These are phyloP conservation scores for Vitis rotundifolia DNA, from an alignment of 164 flowering plant species.

Conservation along the genomic window DNA sequence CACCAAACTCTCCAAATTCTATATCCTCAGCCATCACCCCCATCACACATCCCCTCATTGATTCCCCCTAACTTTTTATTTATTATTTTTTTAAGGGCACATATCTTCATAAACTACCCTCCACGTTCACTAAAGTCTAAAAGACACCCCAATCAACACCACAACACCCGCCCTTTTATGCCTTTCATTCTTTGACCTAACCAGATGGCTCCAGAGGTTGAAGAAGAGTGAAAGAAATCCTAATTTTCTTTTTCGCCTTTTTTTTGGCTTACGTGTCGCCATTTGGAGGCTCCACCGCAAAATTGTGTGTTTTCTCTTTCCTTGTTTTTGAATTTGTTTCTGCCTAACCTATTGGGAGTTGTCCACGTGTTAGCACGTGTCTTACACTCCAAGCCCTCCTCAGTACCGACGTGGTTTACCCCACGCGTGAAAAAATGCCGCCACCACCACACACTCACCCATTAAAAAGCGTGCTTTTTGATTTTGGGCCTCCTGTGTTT, in stretches of 20 bases:
- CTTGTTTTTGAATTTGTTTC: slow-evolving; percentile 7
- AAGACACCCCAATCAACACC: background rate
- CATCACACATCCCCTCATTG: background rate
- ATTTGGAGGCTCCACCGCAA: background rate
- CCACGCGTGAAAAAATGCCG: slow-evolving; percentile 20
- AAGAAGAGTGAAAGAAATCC: slow-evolving; percentile 33
- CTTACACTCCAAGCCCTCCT: background rate
- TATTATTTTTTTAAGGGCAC: background rate
- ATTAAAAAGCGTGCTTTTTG: background rate
- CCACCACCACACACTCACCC: background rate
- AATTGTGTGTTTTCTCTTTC: slow-evolving; percentile 5
- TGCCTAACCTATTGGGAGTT: slow-evolving; percentile 11
- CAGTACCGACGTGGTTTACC: slow-evolving; percentile 18
- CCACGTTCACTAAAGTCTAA: slow-evolving; percentile 20
- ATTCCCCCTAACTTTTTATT: background rate
- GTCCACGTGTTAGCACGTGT: slow-evolving; percentile 27
- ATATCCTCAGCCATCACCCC: background rate
- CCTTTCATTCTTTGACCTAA: background rate
- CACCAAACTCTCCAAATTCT: slow-evolving; percentile 15
- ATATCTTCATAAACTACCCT: background rate
- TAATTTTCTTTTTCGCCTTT: slow-evolving; percentile 1
- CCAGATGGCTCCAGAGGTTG: slow-evolving; percentile 10
- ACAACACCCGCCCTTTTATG: background rate
- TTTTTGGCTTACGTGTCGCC: slow-evolving; percentile 21
- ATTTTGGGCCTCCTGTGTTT: background rate